A percentile compares a stretch with the other conserved stretches of the same genome.
phyloP scores from a whole-genome alignment of 768 basidiomycete species.

The Termitomyces sp. region DNA sequence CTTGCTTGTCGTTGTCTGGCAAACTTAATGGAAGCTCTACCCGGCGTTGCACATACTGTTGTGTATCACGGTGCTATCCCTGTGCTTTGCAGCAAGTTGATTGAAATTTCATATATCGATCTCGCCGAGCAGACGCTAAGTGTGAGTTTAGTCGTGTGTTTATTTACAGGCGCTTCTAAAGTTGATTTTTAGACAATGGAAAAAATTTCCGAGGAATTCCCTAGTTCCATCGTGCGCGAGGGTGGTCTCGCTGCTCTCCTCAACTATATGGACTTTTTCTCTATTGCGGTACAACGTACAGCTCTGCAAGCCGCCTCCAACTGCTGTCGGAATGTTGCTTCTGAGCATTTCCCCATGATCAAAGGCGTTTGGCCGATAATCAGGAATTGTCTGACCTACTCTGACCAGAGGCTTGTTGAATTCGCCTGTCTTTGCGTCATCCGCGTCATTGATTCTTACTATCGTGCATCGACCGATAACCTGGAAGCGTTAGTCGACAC shows the following conservation, averaged over 20 bases:
- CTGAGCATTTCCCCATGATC: slow-evolving; percentile 89
- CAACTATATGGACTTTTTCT: slow-evolving; percentile 98
- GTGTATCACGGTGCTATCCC: slow-evolving; percentile 99
- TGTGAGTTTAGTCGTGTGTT: slow-evolving; percentile 49
- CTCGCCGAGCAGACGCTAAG: slow-evolving; percentile 97
- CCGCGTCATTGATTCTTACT: slow-evolving; percentile 88
- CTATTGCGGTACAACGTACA: slow-evolving; percentile 94
- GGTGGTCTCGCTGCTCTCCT: slow-evolving; percentile 91
- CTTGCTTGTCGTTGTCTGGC: slow-evolving; percentile 95
- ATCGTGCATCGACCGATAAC: slow-evolving; percentile 79
- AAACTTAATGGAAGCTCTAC: slow-evolving; percentile 98
- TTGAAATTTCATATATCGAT: slow-evolving; percentile 97
- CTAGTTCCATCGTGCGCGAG: slow-evolving; percentile 92
- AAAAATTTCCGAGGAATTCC: slow-evolving; percentile 98
- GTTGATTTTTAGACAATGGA: slow-evolving; percentile 73
- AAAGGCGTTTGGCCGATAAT: slow-evolving; percentile 90
- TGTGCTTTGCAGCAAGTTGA: slow-evolving; percentile 93
- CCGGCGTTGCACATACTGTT: slow-evolving; percentile 94
- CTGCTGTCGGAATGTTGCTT: slow-evolving; percentile 88
- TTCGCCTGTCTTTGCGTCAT: slow-evolving; percentile 95
- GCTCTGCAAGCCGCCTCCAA: slow-evolving; percentile 96
- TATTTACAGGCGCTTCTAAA: slow-evolving; percentile 14
- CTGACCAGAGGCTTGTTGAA: slow-evolving; percentile 96
- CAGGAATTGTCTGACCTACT: slow-evolving; percentile 85
- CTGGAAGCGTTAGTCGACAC: slow-evolving; percentile 83